These are phyloP conservation scores for Grosmannia clavigera DNA, from an alignment of 2,329 filamentous ascomycete genomes.

Conservation along the genomic window DNA sequence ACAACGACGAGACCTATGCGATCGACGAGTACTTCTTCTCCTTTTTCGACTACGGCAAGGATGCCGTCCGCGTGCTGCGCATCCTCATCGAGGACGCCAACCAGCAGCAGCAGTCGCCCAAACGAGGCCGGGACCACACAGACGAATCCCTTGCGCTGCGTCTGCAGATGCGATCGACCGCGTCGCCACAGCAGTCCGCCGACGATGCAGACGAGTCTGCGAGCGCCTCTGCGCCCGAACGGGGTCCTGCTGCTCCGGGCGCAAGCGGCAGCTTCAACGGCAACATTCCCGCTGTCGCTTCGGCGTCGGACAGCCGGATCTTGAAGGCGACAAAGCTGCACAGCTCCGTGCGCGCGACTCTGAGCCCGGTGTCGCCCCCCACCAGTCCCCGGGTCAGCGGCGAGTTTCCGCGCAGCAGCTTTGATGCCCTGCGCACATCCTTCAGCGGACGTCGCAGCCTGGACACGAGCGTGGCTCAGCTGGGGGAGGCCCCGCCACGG, in stretches of 20 bases:
- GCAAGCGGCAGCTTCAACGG: too few species aligned
- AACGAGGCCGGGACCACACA: too few species aligned
- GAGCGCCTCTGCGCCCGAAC: too few species aligned
- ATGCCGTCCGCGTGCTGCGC: conserved; percentile 68
- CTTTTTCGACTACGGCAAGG: conserved; percentile 77
- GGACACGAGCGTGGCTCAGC: conserved; percentile 33
- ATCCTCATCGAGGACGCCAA: conserved; percentile 56
- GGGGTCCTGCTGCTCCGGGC: too few species aligned
- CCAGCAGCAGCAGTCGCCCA: conserved; percentile 18
- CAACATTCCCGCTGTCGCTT: background rate
- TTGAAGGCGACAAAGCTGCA: conserved; percentile 28
- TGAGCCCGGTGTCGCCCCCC: conserved; percentile 37
- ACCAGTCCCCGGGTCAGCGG: conserved; percentile 41
- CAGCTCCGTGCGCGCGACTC: conserved; percentile 49
- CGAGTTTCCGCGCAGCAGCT: conserved; percentile 39
- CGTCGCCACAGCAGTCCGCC: background rate
- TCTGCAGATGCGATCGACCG: background rate
- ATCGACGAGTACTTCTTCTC: conserved; percentile 99
- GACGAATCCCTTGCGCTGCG: background rate
- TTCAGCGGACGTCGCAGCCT: conserved; percentile 34
- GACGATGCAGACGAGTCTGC: too few species aligned
- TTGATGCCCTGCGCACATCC: conserved; percentile 35
- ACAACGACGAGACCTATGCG: conserved; percentile 87
- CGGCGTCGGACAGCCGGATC: background rate
- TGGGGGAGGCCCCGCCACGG: conserved; percentile 28